phyloP scores from a whole-genome alignment of 2,329 filamentous ascomycete species.

The Fusarium staphyleae region DNA sequence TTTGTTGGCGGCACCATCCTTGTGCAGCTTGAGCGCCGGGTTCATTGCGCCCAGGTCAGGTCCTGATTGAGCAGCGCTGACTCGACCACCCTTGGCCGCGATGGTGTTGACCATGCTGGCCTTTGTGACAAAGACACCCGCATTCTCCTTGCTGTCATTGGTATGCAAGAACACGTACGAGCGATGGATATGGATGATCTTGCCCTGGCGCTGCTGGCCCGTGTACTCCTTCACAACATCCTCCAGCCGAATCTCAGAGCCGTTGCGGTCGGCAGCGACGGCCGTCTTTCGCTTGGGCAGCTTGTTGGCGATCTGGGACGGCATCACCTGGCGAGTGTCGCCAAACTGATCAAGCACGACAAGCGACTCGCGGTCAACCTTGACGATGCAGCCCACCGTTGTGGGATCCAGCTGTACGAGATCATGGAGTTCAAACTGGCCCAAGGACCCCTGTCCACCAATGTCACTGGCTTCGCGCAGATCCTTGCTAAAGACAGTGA shows the following conservation, averaged over 20 bases:
- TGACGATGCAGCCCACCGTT: conserved; percentile 91
- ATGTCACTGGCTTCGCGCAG: conserved; percentile 91
- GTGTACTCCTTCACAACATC: conserved; percentile 92
- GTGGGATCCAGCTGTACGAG: conserved; percentile 92
- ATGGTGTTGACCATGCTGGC: conserved; percentile 87
- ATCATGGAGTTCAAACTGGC: conserved; percentile 91
- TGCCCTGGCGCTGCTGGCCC: conserved; percentile 84
- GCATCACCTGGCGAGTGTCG: conserved; percentile 80
- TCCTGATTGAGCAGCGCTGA: conserved; percentile 65
- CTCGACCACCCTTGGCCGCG: conserved; percentile 89
- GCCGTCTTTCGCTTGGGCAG: conserved; percentile 82
- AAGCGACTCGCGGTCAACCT: conserved; percentile 92
- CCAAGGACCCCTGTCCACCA: conserved; percentile 82
- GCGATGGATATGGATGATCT: conserved; percentile 92
- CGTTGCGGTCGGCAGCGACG: conserved; percentile 90
- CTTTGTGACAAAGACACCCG: conserved; percentile 86
- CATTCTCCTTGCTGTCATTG: conserved; percentile 82
- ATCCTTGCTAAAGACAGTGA: conserved; percentile 98
- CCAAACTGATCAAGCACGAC: conserved; percentile 91
- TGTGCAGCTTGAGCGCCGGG: conserved; percentile 79
- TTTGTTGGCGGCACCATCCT: conserved; percentile 60
- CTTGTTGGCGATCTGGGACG: conserved; percentile 91
- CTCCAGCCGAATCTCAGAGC: conserved; percentile 88
- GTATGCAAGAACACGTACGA: conserved; percentile 93
- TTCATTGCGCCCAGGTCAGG: conserved; percentile 93